Percentiles rank a stretch among this genome's conserved stretches.
These are phyloP conservation scores for Graphilbum ipis-grandicollis DNA, from an alignment of 2,329 filamentous ascomycete species.

Conservation along the genomic window DNA sequence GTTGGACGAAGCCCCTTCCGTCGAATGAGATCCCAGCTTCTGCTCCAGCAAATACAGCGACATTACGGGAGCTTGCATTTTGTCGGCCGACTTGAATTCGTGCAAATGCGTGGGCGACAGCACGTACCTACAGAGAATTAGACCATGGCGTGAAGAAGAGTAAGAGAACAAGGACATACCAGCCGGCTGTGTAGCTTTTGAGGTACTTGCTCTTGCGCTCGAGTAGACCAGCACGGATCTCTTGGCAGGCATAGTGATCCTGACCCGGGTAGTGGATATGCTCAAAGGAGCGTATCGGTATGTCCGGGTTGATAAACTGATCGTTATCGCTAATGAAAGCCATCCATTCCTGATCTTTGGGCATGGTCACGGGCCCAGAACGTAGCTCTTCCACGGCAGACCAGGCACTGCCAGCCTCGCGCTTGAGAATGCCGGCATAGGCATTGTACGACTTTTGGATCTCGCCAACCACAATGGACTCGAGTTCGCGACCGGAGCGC, in stretches of 20 bases:
- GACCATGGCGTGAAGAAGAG: no score
- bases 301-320: conserved; percentile 70
- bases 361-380: conserved; percentile 75
- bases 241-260: conserved; percentile 62
- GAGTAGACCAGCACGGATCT: conserved; percentile 77
- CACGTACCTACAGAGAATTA: no score
- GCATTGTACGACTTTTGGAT: conserved; percentile 97
- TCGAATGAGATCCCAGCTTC: conserved; percentile 83
- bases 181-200: conserved; percentile 91
- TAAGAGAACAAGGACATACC: no score
- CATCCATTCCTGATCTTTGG: conserved; percentile 84
- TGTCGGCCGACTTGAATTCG: conserved; percentile 97
- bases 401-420: conserved; percentile 72
- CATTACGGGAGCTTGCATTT: conserved; percentile 83
- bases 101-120: conserved; percentile 92
- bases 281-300: conserved; percentile 61
- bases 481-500: conserved; percentile 81
- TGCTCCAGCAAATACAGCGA: conserved; percentile 89
- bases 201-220: conserved; percentile 98
- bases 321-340: conserved; percentile 65
- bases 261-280: conserved; percentile 86
- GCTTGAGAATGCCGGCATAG: conserved; percentile 77
- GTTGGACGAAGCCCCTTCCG: conserved; percentile 67
- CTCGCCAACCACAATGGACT: conserved; percentile 91
- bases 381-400: conserved; percentile 65